A percentile compares a stretch with the other conserved stretches of the same genome.
Evolutionary conservation across 2,329 filamentous ascomycete species (phyloP).

Genomic region (Trichoderma simmonsii): DNA sequence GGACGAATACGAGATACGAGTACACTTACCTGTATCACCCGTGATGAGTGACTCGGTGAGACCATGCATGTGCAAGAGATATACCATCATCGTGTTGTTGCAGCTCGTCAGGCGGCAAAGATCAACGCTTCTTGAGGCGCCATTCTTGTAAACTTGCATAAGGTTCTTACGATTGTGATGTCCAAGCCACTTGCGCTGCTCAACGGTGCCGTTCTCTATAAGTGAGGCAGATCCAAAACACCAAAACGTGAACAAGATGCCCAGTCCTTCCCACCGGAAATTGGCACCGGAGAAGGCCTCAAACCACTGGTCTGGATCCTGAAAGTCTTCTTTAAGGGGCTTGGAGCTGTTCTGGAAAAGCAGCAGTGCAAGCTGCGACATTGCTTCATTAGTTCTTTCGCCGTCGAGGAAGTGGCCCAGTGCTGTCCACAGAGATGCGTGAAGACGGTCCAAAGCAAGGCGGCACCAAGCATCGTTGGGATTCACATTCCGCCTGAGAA

Average conservation of each 20-base stretch:
- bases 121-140: neutral
- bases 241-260: conserved; percentile 31
- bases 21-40: conserved; percentile 5
- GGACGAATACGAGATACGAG: neutral
- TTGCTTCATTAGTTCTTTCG: neutral
- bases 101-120: neutral
- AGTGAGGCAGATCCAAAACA: neutral
- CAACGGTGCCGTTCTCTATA: neutral
- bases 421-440: neutral
- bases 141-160: neutral
- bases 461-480: neutral
- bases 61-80: neutral
- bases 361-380: conserved; percentile 29
- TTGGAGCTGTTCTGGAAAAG: conserved; percentile 39
- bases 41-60: conserved; percentile 1
- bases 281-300: conserved; percentile 37
- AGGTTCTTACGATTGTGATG: conserved; percentile 6
- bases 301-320: conserved; percentile 36
- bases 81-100: conserved; percentile 13
- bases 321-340: conserved; percentile 35
- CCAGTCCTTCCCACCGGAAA: conserved; percentile 45
- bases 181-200: conserved; percentile 4
- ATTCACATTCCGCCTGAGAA: neutral
- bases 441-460: conserved; percentile 2
- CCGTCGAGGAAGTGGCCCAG: neutral